A percentile compares a stretch with the other conserved stretches of the same genome.
Conservation (phyloP, 2,329 filamentous ascomycete species). For the Fusarium newnesense region DNA sequence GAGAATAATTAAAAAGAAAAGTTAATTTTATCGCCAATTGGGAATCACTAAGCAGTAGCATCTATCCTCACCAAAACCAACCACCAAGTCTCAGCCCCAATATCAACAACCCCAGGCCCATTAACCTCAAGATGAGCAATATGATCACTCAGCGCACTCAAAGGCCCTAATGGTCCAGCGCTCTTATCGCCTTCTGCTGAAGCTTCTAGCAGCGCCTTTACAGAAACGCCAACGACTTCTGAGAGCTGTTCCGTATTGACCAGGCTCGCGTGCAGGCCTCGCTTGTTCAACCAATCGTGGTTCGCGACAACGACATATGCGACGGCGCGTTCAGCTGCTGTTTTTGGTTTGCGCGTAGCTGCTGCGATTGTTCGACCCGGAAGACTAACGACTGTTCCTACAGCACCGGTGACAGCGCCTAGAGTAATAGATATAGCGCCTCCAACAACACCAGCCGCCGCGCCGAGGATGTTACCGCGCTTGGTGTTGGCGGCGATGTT, state of each 20-base stretch:
- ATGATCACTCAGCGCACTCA: constrained; percentile 42
- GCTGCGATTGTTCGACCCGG: constrained; percentile 50
- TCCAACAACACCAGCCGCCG: constrained; percentile 49
- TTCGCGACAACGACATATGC: constrained; percentile 57
- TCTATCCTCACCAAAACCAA: constrained; percentile 45
- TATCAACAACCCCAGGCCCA: constrained; percentile 38
- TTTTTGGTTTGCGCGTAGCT: constrained; percentile 51
- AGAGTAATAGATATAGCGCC: constrained; percentile 54
- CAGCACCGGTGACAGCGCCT: constrained; percentile 50
- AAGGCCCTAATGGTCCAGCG: constrained; percentile 25
- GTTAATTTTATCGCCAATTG: not conserved
- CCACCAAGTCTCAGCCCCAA: constrained; percentile 49
- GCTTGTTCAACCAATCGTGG: constrained; percentile 53
- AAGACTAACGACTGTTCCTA: constrained; percentile 48
- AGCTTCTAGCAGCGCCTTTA: constrained; percentile 54
- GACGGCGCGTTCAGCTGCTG: constrained; percentile 53
- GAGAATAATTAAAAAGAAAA: not conserved
- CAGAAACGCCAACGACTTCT: constrained; percentile 42
- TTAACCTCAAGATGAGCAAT: constrained; percentile 46
- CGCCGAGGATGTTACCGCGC: constrained; percentile 53
- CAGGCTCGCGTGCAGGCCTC: constrained; percentile 52
- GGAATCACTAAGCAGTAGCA: not conserved
- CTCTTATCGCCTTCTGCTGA: constrained; percentile 40
- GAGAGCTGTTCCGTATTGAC: constrained; percentile 49
- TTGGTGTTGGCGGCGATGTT: constrained; percentile 50